These are phyloP conservation scores for Jatropha multifida DNA, from an alignment of 441 rosid species.

Conservation along the genomic window DNA sequence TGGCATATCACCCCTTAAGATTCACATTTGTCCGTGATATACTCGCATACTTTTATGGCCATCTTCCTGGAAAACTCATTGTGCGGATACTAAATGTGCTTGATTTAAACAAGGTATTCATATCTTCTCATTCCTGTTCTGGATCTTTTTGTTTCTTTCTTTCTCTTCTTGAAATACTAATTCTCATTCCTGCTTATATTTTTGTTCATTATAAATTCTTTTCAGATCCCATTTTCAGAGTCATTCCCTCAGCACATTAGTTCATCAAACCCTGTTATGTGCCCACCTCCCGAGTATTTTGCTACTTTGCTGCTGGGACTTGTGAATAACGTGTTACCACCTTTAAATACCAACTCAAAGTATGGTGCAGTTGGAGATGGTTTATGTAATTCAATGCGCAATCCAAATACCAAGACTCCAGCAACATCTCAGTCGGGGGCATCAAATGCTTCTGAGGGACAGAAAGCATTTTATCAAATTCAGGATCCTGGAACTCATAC, in stretches of 20 bases:
- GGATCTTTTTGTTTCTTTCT: neutral
- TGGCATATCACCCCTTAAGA: slow-evolving; percentile 82
- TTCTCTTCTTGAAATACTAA: slow-evolving; percentile 1
- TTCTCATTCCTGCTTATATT: slow-evolving; percentile 8
- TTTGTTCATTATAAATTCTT: slow-evolving; percentile 19
- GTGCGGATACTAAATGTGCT: slow-evolving; percentile 73
- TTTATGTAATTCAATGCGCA: slow-evolving; percentile 52
- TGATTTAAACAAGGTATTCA: slow-evolving; percentile 80
- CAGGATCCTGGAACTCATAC: slow-evolving; percentile 98
- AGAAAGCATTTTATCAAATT: slow-evolving; percentile 89
- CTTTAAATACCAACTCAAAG: slow-evolving; percentile 68
- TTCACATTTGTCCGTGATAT: slow-evolving; percentile 95
- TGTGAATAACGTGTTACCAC: slow-evolving; percentile 92
- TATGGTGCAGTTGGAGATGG: slow-evolving; percentile 64
- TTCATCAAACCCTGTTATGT: slow-evolving; percentile 56
- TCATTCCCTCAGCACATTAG: slow-evolving; percentile 84
- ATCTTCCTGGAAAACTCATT: slow-evolving; percentile 78
- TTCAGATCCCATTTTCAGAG: slow-evolving; percentile 94
- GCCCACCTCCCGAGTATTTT: slow-evolving; percentile 96
- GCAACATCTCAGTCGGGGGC: slow-evolving; percentile 76
- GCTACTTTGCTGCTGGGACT: slow-evolving; percentile 81
- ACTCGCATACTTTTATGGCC: slow-evolving; percentile 94
- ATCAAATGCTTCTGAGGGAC: slow-evolving; percentile 72
- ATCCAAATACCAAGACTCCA: slow-evolving; percentile 61
- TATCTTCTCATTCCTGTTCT: neutral